Evolutionary conservation across 2,329 filamentous ascomycete genomes (phyloP).

Genomic region (Xylaria sp.): DNA sequence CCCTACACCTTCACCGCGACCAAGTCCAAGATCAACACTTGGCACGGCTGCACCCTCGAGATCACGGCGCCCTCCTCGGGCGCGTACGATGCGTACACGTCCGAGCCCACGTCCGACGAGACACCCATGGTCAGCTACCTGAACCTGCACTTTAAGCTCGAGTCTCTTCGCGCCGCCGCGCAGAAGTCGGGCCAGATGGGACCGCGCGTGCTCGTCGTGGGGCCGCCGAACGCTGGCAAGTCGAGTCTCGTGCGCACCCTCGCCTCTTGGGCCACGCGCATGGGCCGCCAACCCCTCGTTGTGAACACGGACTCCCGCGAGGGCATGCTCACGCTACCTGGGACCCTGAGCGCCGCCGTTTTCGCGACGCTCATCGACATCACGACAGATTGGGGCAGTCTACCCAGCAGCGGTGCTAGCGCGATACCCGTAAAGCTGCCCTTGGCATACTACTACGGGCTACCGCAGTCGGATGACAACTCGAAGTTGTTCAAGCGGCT

Average conservation of each 20-base stretch:
- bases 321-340: slow-evolving; percentile 80
- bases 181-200: slow-evolving; percentile 60
- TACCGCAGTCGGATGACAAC: slow-evolving; percentile 77
- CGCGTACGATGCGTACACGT: slow-evolving; percentile 62
- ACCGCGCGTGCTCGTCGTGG: slow-evolving; percentile 86
- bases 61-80: slow-evolving; percentile 68
- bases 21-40: slow-evolving; percentile 91
- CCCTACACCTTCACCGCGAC: slow-evolving; percentile 83
- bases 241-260: slow-evolving; percentile 82
- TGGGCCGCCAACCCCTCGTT: slow-evolving; percentile 79
- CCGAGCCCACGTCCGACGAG: slow-evolving; percentile 77
- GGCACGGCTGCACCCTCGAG: slow-evolving; percentile 89
- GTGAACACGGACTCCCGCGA: slow-evolving; percentile 88
- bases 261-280: slow-evolving; percentile 80
- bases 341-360: slow-evolving; percentile 85
- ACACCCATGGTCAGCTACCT: slow-evolving; percentile 83
- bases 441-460: slow-evolving; percentile 88
- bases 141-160: slow-evolving; percentile 89
- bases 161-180: slow-evolving; percentile 74
- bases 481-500: slow-evolving; percentile 78
- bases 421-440: slow-evolving; percentile 91
- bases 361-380: slow-evolving; percentile 90
- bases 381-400: slow-evolving; percentile 83
- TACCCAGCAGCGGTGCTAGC: slow-evolving; percentile 90
- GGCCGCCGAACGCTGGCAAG: slow-evolving; percentile 83